These are phyloP conservation scores for Amanita pallidorosea DNA, from an alignment of 768 basidiomycete genomes.

Conservation along the genomic window DNA sequence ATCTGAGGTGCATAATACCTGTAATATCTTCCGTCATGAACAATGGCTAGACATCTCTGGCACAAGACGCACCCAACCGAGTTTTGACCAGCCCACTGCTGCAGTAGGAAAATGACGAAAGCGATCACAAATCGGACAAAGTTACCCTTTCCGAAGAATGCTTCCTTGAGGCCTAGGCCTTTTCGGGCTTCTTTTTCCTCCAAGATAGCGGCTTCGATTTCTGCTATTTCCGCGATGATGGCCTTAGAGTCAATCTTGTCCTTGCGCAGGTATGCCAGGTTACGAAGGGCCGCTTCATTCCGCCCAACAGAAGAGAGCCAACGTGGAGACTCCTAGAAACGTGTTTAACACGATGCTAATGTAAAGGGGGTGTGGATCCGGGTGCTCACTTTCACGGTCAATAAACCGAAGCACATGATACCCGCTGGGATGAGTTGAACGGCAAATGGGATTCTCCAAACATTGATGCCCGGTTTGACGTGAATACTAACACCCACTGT, in stretches of 20 bases:
- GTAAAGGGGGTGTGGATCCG: not conserved
- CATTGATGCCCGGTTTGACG: conserved; percentile 28
- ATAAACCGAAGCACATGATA: conserved; percentile 54
- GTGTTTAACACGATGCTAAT: not conserved
- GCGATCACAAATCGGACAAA: conserved; percentile 79
- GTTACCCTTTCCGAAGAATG: conserved; percentile 77
- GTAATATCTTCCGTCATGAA: not conserved
- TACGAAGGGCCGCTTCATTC: conserved; percentile 38
- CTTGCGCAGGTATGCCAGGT: conserved; percentile 56
- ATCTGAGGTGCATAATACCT: conserved; percentile 70
- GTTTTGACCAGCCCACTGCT: conserved; percentile 83
- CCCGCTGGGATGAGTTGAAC: conserved; percentile 69
- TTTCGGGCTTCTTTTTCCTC: conserved; percentile 59
- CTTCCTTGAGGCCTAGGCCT: conserved; percentile 59
- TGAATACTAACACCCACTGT: conserved; percentile 53
- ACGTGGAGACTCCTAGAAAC: conserved; percentile 58
- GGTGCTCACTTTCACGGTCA: conserved; percentile 45
- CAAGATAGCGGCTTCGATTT: conserved; percentile 70
- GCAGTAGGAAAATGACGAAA: conserved; percentile 66
- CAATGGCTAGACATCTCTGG: not conserved
- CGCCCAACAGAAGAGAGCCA: conserved; percentile 62
- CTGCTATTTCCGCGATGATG: conserved; percentile 55
- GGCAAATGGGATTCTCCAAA: conserved; percentile 70
- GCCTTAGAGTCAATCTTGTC: conserved; percentile 27
- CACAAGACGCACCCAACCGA: conserved; percentile 39